Percentiles rank a stretch among this genome's conserved stretches.
Conservation (phyloP, 106 monocot species). For the Iris macrosiphon region DNA sequence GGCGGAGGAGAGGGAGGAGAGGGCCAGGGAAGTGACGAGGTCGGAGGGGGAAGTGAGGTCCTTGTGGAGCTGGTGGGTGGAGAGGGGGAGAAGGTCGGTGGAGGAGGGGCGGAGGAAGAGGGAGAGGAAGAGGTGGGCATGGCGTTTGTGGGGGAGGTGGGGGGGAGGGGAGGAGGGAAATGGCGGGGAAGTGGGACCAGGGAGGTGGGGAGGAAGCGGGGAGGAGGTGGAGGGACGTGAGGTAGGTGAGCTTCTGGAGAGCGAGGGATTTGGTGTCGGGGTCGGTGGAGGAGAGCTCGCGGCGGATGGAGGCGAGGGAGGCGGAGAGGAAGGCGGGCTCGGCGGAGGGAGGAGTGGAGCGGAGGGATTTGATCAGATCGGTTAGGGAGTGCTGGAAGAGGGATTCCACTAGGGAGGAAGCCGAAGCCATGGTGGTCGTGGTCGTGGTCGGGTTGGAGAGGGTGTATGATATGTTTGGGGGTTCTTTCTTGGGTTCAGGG, state of each 20-base stretch:
- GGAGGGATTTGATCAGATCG: slow-evolving; percentile 75
- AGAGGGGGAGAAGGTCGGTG: slow-evolving; percentile 59
- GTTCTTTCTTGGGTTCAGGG: too few relatives aligned
- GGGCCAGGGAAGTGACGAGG: slow-evolving; percentile 26
- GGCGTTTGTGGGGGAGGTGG: slow-evolving; percentile 36
- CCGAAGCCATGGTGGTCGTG: slow-evolving; percentile 4
- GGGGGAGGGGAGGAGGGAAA: slow-evolving; percentile 71
- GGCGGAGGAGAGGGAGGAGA: slow-evolving; percentile 37
- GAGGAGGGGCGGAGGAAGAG: slow-evolving; percentile 56
- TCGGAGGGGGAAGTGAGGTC: slow-evolving; percentile 42
- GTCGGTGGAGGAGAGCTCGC: slow-evolving; percentile 73
- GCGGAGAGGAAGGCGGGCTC: slow-evolving; percentile 35
- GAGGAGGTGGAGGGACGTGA: slow-evolving; percentile 64
- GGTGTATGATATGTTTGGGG: not conserved
- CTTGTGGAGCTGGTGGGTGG: slow-evolving; percentile 83
- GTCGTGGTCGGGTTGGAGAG: not conserved
- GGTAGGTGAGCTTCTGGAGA: slow-evolving; percentile 78
- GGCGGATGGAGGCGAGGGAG: slow-evolving; percentile 61
- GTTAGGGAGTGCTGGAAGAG: slow-evolving; percentile 83
- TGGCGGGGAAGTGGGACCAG: slow-evolving; percentile 52
- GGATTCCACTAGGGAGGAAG: slow-evolving; percentile 49
- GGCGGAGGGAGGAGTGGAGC: slow-evolving; percentile 28
- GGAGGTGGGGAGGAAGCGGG: slow-evolving; percentile 37
- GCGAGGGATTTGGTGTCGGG: slow-evolving; percentile 50
- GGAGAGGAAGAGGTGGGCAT: slow-evolving; percentile 59